Percentiles rank a stretch among this genome's conserved stretches.
Conservation (phyloP, 1,284 basidiomycete species). For the Pyrrhoderma lamaoense region DNA sequence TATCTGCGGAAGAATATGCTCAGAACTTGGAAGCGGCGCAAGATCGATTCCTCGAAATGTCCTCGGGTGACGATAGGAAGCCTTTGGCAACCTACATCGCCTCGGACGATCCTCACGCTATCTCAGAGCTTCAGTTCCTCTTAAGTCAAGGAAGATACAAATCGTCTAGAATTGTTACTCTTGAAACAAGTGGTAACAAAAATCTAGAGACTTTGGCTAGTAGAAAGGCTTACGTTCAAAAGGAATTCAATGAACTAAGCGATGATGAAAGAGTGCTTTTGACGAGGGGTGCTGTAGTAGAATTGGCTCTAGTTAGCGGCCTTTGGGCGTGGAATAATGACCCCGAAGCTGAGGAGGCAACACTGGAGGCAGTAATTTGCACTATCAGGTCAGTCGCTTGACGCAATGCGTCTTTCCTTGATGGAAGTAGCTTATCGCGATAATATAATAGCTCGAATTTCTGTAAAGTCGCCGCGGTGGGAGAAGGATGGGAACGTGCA, state of each 20-base stretch:
- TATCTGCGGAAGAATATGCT: slow-evolving; percentile 44
- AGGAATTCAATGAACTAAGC: slow-evolving; percentile 38
- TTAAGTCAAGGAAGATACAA: slow-evolving; percentile 23
- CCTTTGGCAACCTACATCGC: slow-evolving; percentile 41
- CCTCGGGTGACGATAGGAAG: slow-evolving; percentile 1
- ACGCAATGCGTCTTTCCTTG: slow-evolving; percentile 7
- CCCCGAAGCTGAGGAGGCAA: neutral
- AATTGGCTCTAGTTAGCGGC: slow-evolving; percentile 55
- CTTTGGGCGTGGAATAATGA: slow-evolving; percentile 40
- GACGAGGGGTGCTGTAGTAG: slow-evolving; percentile 58
- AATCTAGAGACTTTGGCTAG: slow-evolving; percentile 45
- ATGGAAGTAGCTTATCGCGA: neutral
- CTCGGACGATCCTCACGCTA: slow-evolving; percentile 46
- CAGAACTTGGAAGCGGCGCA: slow-evolving; percentile 37
- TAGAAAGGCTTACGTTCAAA: slow-evolving; percentile 46
- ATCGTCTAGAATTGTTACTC: slow-evolving; percentile 25
- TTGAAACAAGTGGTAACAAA: slow-evolving; percentile 35
- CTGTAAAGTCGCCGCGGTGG: slow-evolving; percentile 52
- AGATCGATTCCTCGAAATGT: slow-evolving; percentile 31
- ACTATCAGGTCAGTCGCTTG: slow-evolving; percentile 42
- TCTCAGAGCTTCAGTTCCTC: slow-evolving; percentile 36
- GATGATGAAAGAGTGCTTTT: slow-evolving; percentile 36
- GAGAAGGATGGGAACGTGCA: slow-evolving; percentile 55
- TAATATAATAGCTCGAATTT: slow-evolving; percentile 45
- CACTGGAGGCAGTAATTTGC: slow-evolving; percentile 48